Conservation (phyloP, 2,329 filamentous ascomycete species). For the Epichloe gansuensis region DNA sequence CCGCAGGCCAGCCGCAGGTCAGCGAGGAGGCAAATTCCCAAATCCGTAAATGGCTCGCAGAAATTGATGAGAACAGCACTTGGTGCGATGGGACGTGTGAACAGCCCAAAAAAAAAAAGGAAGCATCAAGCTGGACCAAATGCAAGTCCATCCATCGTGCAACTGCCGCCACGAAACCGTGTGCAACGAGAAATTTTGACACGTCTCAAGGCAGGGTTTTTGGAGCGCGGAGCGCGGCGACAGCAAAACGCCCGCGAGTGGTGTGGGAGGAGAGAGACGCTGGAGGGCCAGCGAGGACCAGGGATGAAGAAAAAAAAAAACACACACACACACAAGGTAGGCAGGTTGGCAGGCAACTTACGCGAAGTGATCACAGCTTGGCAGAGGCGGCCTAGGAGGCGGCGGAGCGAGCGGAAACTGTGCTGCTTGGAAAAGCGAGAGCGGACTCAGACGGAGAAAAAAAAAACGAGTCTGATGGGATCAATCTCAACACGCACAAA, state of each 20-base stretch:
- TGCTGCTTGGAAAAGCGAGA: conserved; percentile 1
- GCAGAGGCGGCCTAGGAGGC: conserved; percentile 8
- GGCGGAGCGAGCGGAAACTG: conserved; percentile 8
- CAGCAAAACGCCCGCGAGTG: background rate
- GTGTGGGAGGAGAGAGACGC: background rate
- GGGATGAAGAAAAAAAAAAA: background rate
- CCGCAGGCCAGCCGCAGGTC: background rate
- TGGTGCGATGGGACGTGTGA: background rate
- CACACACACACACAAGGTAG: conserved; percentile 5
- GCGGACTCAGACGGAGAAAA: background rate
- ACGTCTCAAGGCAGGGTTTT: no score
- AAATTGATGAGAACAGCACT: background rate
- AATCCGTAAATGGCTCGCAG: background rate
- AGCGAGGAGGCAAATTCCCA: background rate
- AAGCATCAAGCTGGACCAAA: background rate
- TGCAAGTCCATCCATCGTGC: background rate
- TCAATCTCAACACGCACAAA: background rate
- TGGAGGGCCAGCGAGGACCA: background rate
- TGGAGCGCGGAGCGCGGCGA: no score
- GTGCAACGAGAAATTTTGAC: background rate
- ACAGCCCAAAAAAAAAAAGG: background rate
- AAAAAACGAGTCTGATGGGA: background rate
- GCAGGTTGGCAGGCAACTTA: conserved; percentile 2
- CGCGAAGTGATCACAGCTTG: conserved; percentile 26
- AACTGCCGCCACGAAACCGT: background rate